phyloP scores from a whole-genome alignment of 1,284 basidiomycete species.

The Tremellales sp. region DNA sequence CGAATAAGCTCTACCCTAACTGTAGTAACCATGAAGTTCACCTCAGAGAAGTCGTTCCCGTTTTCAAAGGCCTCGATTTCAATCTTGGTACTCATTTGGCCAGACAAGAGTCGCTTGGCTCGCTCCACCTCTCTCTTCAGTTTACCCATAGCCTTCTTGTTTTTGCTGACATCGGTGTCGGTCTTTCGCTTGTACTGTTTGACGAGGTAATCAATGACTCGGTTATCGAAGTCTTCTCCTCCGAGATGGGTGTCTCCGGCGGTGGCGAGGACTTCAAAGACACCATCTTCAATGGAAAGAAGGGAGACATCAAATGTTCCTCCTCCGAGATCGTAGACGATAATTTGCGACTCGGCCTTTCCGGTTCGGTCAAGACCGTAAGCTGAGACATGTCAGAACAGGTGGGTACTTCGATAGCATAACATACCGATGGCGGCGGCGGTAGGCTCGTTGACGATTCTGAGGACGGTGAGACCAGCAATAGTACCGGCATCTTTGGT shows the following conservation, averaged over 20 bases:
- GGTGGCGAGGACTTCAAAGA: slow-evolving; percentile 95
- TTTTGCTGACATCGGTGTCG: slow-evolving; percentile 77
- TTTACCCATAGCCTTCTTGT: slow-evolving; percentile 90
- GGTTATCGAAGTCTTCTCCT: slow-evolving; percentile 99
- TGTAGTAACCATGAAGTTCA: slow-evolving; percentile 46
- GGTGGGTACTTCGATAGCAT: neutral
- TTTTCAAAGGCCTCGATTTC: slow-evolving; percentile 83
- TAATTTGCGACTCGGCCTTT: slow-evolving; percentile 87
- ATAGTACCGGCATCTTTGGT: slow-evolving; percentile 98
- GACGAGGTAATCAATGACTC: slow-evolving; percentile 85
- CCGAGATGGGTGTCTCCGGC: slow-evolving; percentile 98
- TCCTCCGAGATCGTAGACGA: slow-evolving; percentile 97
- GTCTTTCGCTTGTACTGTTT: slow-evolving; percentile 96
- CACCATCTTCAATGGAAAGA: slow-evolving; percentile 91
- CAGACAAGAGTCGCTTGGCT: slow-evolving; percentile 93
- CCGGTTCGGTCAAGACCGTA: slow-evolving; percentile 96
- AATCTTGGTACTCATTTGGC: slow-evolving; percentile 66
- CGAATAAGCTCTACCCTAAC: slow-evolving; percentile 4
- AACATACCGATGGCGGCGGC: slow-evolving; percentile 68
- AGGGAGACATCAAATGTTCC: slow-evolving; percentile 99
- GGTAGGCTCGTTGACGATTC: slow-evolving; percentile 99
- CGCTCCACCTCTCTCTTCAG: slow-evolving; percentile 98
- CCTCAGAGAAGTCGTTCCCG: slow-evolving; percentile 94
- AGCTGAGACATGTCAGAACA: slow-evolving; percentile 51
- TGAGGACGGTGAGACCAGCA: slow-evolving; percentile 90